Conservation (phyloP, 192 early-diverging fungal genomes). For the Backusella westeae region DNA sequence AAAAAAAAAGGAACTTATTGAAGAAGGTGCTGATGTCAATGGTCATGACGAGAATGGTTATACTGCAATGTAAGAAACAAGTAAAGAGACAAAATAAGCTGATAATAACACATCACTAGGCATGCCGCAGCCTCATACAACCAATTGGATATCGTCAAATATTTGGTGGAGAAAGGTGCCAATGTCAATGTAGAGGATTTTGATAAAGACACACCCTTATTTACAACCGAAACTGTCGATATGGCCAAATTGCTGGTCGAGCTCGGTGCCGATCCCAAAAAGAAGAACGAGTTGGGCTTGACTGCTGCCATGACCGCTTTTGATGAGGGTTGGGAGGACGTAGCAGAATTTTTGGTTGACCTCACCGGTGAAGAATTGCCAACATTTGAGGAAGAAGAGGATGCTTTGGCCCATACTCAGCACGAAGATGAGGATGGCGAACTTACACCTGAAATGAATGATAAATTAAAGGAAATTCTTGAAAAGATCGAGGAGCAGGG, state of each 20-base stretch:
- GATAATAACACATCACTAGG: background rate
- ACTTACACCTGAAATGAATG: constrained; percentile 29
- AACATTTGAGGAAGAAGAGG: background rate
- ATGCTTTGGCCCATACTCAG: background rate
- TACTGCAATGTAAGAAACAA: constrained; percentile 62
- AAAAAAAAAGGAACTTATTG: constrained; percentile 40
- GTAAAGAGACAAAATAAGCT: background rate
- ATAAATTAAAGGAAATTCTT: constrained; percentile 60
- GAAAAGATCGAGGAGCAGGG: constrained; percentile 47
- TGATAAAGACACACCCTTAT: constrained; percentile 84
- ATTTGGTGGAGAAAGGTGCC: constrained; percentile 59
- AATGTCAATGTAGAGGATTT: constrained; percentile 70
- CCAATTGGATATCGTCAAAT: constrained; percentile 62
- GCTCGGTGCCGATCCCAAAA: constrained; percentile 64
- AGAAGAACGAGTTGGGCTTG: constrained; percentile 62
- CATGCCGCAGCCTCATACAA: constrained; percentile 79
- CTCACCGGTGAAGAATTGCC: constrained; percentile 54
- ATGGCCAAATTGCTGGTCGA: constrained; percentile 65
- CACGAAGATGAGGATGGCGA: constrained; percentile 35
- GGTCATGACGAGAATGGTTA: constrained; percentile 79
- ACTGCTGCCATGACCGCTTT: constrained; percentile 52
- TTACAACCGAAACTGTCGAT: constrained; percentile 68
- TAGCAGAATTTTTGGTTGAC: constrained; percentile 58
- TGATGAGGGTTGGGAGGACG: constrained; percentile 64
- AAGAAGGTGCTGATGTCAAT: constrained; percentile 54